Percentiles rank a stretch among this genome's conserved stretches.
Evolutionary conservation across 164 flowering plant species (phyloP).

Genomic region (Nymphaea thermarum): DNA sequence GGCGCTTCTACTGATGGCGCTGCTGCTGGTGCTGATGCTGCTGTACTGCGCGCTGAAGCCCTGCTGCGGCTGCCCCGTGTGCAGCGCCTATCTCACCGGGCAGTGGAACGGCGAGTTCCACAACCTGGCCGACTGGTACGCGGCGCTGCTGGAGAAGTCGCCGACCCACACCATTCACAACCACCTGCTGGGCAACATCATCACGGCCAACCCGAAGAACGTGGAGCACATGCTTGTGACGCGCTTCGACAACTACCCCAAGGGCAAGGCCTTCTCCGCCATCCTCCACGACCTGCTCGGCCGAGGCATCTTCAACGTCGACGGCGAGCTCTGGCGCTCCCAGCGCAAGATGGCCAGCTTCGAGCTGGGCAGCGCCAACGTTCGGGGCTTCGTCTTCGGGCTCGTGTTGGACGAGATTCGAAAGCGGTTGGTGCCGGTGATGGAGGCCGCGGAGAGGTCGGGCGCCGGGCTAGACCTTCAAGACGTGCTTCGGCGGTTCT

Average conservation of each 20-base stretch:
- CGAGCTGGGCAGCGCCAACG: constrained; percentile 39
- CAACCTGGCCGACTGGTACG: constrained; percentile 61
- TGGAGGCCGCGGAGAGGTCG: constrained; percentile 5
- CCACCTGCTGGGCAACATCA: constrained; percentile 47
- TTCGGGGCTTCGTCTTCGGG: constrained; percentile 29
- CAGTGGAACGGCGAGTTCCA: constrained; percentile 35
- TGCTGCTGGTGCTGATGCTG: constrained; percentile 14
- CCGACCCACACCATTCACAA: constrained; percentile 46
- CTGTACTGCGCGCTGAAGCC: constrained; percentile 18
- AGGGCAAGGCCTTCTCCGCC: constrained; percentile 49
- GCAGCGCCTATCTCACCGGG: constrained; percentile 24
- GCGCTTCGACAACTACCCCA: constrained; percentile 66
- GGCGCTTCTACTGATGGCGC: constrained; percentile 7
- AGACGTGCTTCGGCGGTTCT: constrained; percentile 44
- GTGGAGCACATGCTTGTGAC: constrained; percentile 70
- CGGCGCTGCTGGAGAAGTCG: constrained; percentile 38
- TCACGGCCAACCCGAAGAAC: constrained; percentile 66
- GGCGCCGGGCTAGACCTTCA: constrained; percentile 30
- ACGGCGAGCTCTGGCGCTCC: constrained; percentile 60
- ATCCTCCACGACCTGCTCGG: constrained; percentile 72
- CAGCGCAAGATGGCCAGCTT: constrained; percentile 58
- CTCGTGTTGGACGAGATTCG: constrained; percentile 11
- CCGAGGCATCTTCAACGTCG: constrained; percentile 68
- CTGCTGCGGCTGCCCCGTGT: constrained; percentile 43
- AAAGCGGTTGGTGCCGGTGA: constrained; percentile 25